These are phyloP conservation scores for Acacia crassicarpa DNA, from an alignment of 306 rosid genomes.

Conservation along the genomic window DNA sequence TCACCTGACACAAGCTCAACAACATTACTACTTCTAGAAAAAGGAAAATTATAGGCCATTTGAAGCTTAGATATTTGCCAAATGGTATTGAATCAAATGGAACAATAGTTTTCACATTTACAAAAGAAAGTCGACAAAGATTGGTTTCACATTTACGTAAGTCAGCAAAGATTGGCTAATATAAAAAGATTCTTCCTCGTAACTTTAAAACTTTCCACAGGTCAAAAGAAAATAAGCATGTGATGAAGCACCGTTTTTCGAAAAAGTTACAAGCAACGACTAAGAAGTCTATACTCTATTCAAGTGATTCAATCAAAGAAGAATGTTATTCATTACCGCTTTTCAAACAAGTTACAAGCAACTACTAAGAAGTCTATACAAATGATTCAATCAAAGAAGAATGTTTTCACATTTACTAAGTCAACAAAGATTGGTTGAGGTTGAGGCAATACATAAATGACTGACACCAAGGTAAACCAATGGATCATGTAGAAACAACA, in stretches of 20 bases:
- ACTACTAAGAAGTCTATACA: neutral
- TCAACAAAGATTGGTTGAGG: conserved; percentile 15
- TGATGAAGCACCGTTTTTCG: conserved; percentile 12
- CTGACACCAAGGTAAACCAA: conserved; percentile 3
- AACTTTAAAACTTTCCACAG: neutral
- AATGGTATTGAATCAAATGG: conserved; percentile 3
- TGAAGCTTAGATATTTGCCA: neutral
- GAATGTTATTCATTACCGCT: neutral
- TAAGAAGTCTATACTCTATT: neutral
- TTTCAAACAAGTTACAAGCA: conserved; percentile 19
- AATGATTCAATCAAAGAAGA: conserved; percentile 5
- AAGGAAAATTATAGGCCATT: neutral
- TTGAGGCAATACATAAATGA: conserved; percentile 11
- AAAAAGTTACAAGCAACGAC: neutral
- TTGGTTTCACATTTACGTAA: too few relatives aligned
- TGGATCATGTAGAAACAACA: conserved; percentile 20
- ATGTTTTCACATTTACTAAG: conserved; percentile 10
- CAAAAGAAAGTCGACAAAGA: too few relatives aligned
- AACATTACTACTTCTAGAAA: conserved; percentile 26
- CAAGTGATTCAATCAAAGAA: too few relatives aligned
- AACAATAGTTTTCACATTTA: neutral
- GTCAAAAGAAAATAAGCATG: neutral
- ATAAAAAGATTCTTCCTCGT: neutral
- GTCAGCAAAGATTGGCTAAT: too few relatives aligned
- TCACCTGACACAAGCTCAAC: conserved; percentile 59